phyloP scores from a whole-genome alignment of 73 alveolate species.

The Stentor roeselii region DNA sequence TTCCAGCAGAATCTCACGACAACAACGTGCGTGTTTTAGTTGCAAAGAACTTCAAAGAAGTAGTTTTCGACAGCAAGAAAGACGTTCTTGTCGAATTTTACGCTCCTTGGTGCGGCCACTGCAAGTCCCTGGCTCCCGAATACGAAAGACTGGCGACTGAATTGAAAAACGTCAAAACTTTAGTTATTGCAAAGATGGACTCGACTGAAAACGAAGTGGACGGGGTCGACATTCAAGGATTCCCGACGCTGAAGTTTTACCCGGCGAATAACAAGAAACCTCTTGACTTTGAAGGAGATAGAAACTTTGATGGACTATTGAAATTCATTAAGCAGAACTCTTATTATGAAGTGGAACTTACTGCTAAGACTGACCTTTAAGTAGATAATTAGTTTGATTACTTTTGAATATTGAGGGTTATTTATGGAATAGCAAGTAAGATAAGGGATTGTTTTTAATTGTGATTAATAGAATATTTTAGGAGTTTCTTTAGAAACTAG shows the following conservation, averaged over 20 bases:
- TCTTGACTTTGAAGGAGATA: constrained; percentile 33
- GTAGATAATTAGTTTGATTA: no score
- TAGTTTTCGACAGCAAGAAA: constrained; percentile 72
- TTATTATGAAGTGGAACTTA: not conserved
- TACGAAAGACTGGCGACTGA: constrained; percentile 85
- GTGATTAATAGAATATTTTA: no score
- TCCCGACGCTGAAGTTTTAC: constrained; percentile 88
- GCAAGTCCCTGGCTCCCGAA: constrained; percentile 94
- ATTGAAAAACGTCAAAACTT: constrained; percentile 61
- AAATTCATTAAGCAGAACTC: constrained; percentile 38
- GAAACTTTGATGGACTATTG: constrained; percentile 42
- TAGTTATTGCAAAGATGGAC: constrained; percentile 87
- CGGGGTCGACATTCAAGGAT: constrained; percentile 72
- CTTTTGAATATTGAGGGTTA: no score
- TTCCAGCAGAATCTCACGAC: constrained; percentile 73
- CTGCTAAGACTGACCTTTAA: not conserved
- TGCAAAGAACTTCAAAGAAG: constrained; percentile 83
- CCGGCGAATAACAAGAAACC: not conserved
- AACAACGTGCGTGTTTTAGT: constrained; percentile 89
- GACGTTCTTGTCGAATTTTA: constrained; percentile 95
- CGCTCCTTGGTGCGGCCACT: constrained; percentile 99
- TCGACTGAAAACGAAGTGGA: constrained; percentile 89
- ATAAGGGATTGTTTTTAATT: no score
- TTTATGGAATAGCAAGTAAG: no score
- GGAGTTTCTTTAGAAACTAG: no score